Conservation (phyloP, 2,329 filamentous ascomycete genomes). For the Pestalotiopsis sp. region DNA sequence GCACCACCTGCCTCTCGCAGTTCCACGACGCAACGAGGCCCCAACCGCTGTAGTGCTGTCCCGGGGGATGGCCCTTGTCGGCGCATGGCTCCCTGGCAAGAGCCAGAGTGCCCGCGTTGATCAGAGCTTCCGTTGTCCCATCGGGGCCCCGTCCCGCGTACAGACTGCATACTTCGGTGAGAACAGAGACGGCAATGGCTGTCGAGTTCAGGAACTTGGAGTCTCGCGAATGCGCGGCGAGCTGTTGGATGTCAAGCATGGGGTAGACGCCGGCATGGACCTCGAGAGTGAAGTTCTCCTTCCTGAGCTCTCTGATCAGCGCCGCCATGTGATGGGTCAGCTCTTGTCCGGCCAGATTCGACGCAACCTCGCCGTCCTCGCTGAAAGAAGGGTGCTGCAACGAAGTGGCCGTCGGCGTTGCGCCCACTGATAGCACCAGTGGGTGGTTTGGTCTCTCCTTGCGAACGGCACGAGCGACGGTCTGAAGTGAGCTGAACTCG, state of each 20-base stretch:
- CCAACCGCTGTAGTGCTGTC: slow-evolving; percentile 66
- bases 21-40: slow-evolving; percentile 68
- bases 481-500: slow-evolving; percentile 60
- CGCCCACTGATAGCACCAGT: slow-evolving; percentile 70
- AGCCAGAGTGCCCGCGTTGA: slow-evolving; percentile 70
- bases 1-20: slow-evolving; percentile 30
- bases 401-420: slow-evolving; percentile 73
- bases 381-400: slow-evolving; percentile 56
- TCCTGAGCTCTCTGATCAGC: slow-evolving; percentile 40
- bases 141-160: slow-evolving; percentile 61
- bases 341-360: neutral
- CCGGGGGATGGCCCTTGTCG: slow-evolving; percentile 37
- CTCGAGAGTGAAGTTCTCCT: slow-evolving; percentile 56
- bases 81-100: slow-evolving; percentile 74
- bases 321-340: slow-evolving; percentile 32
- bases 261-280: slow-evolving; percentile 79
- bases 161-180: slow-evolving; percentile 72
- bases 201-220: slow-evolving; percentile 45
- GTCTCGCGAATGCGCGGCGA: slow-evolving; percentile 67
- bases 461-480: slow-evolving; percentile 44
- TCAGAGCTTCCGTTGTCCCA: slow-evolving; percentile 62
- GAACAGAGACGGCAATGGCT: slow-evolving; percentile 67
- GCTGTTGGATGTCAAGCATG: slow-evolving; percentile 76
- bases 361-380: neutral
- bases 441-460: slow-evolving; percentile 29